phyloP scores from a whole-genome alignment of 345 rosid species.

The Eucalyptus brandiana region DNA sequence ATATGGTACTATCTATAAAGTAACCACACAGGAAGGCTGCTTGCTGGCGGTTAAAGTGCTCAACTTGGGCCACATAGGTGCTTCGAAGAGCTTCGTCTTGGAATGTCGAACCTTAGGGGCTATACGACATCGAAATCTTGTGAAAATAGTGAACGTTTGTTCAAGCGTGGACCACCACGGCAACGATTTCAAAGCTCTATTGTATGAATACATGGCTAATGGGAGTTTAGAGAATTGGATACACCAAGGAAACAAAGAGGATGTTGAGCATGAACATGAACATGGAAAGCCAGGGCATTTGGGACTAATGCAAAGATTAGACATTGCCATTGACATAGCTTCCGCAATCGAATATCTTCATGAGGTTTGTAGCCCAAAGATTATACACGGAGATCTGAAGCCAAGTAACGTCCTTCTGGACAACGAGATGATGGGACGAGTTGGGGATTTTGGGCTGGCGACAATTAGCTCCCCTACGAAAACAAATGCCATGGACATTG shows the following conservation, averaged over 20 bases:
- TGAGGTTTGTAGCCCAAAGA: neutral
- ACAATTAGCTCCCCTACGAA: accelerated
- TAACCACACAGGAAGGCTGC: neutral
- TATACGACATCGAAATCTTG: neutral
- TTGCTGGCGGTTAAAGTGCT: neutral
- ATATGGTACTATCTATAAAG: neutral
- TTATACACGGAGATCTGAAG: neutral
- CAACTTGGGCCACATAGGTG: neutral
- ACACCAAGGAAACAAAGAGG: neutral
- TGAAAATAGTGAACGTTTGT: neutral
- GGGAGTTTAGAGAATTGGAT: neutral
- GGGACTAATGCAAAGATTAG: neutral
- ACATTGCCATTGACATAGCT: neutral
- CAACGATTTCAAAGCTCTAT: neutral
- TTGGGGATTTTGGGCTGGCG: neutral
- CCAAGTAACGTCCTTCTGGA: neutral
- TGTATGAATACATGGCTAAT: neutral
- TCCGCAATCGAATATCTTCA: neutral
- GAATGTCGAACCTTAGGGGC: neutral
- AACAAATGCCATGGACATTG: neutral
- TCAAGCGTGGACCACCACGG: neutral
- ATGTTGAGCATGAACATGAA: neutral
- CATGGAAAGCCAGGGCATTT: neutral
- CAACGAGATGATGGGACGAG: neutral
- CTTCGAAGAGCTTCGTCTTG: neutral